Conservation (phyloP, 306 rosid species). For the Coriaria nepalensis region DNA sequence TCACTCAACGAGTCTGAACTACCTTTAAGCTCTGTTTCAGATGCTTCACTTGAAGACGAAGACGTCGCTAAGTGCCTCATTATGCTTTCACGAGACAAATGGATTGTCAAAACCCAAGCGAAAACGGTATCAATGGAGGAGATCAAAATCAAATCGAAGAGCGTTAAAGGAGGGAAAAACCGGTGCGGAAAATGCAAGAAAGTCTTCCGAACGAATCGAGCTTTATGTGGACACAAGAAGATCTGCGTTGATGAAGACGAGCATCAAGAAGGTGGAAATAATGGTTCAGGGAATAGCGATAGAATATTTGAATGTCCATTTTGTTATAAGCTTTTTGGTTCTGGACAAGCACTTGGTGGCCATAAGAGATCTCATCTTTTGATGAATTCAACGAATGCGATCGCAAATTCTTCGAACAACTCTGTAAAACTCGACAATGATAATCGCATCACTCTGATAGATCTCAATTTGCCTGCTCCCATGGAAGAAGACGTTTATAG, state of each 20-base stretch:
- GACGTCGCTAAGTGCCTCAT: conserved; percentile 35
- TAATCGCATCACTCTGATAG: conserved; percentile 33
- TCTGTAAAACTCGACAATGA: conserved; percentile 10
- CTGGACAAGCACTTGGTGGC: conserved; percentile 93
- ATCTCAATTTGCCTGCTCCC: conserved; percentile 87
- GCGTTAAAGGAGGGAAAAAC: conserved; percentile 25
- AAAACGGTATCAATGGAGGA: neutral
- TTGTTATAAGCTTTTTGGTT: conserved; percentile 61
- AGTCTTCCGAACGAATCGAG: conserved; percentile 47
- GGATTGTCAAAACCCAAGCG: conserved; percentile 19
- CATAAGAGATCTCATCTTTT: conserved; percentile 73
- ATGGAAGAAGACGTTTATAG: conserved; percentile 42
- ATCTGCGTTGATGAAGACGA: conserved; percentile 21
- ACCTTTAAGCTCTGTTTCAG: conserved; percentile 12
- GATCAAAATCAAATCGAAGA: conserved; percentile 19
- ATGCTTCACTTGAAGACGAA: conserved; percentile 15
- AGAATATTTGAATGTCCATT: conserved; percentile 60
- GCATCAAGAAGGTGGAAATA: conserved; percentile 15
- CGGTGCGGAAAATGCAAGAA: conserved; percentile 40
- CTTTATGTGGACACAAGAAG: conserved; percentile 49
- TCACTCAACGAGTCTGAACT: conserved; percentile 1
- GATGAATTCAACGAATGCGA: neutral
- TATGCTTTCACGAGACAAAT: conserved; percentile 25
- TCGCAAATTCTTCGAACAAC: conserved; percentile 1
- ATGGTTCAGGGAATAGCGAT: conserved; percentile 7